Percentiles rank a stretch among this genome's conserved stretches.
phyloP scores from a whole-genome alignment of 108 stramenopile genomes.

The Nitzschia palea region DNA sequence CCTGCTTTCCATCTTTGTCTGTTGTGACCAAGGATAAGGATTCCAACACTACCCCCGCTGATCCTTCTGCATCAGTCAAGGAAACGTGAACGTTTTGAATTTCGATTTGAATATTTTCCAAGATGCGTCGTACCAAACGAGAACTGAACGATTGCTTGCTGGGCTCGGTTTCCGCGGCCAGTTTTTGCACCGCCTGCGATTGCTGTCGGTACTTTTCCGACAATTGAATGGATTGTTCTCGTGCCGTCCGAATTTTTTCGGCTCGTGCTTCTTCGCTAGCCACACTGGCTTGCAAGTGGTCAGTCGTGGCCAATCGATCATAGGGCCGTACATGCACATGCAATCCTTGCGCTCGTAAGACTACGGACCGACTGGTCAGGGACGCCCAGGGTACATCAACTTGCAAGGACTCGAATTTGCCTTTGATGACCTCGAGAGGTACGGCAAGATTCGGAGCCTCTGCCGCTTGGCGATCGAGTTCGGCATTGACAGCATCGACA shows the following conservation, averaged over 20 bases:
- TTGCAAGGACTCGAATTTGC: slow-evolving; percentile 62
- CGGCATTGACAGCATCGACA: slow-evolving; percentile 76
- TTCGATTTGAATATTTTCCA: slow-evolving; percentile 86
- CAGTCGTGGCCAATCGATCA: slow-evolving; percentile 32
- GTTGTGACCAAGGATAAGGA: slow-evolving; percentile 72
- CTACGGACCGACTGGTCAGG: slow-evolving; percentile 66
- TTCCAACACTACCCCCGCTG: slow-evolving; percentile 64
- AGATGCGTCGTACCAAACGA: slow-evolving; percentile 71
- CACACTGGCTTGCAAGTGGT: slow-evolving; percentile 7
- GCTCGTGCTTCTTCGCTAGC: background rate
- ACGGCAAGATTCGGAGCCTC: slow-evolving; percentile 72
- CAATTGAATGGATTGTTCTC: slow-evolving; percentile 42
- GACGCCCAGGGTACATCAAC: slow-evolving; percentile 87
- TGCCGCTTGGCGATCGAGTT: slow-evolving; percentile 60
- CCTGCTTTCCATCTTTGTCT: slow-evolving; percentile 55
- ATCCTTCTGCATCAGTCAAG: slow-evolving; percentile 44
- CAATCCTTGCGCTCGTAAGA: slow-evolving; percentile 69
- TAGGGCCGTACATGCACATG: slow-evolving; percentile 57
- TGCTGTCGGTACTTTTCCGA: slow-evolving; percentile 55
- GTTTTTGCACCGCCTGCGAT: slow-evolving; percentile 48
- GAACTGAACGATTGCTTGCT: slow-evolving; percentile 41
- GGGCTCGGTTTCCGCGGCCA: slow-evolving; percentile 32
- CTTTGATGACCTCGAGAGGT: slow-evolving; percentile 65
- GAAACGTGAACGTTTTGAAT: slow-evolving; percentile 72
- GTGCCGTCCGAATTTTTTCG: slow-evolving; percentile 15